These are phyloP conservation scores for Solidago caesia DNA, from an alignment of 129 eudicot species.

Conservation along the genomic window DNA sequence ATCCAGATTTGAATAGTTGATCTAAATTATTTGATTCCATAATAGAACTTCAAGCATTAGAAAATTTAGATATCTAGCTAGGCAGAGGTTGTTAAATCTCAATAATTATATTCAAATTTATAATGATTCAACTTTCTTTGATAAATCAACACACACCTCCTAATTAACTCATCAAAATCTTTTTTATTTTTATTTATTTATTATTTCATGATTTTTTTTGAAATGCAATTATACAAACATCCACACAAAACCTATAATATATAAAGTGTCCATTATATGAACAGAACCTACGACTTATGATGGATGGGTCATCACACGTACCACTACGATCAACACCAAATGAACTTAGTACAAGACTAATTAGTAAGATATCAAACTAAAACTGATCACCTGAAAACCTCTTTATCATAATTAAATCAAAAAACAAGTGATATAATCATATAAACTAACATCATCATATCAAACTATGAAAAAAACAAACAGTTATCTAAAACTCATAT, in stretches of 20 bases:
- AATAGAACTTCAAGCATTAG: slow-evolving; percentile 9
- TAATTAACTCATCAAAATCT: slow-evolving; percentile 8
- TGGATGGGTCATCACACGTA: no score
- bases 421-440: not conserved
- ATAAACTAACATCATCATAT: not conserved
- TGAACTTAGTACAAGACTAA: no score
- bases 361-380: no score
- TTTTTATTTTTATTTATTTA: slow-evolving; percentile 16
- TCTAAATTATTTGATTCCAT: slow-evolving; percentile 19
- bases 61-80: not conserved
- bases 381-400: not conserved
- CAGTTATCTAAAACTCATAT: slow-evolving; percentile 12
- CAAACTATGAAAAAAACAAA: slow-evolving; percentile 16
- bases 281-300: no score
- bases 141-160: slow-evolving; percentile 23
- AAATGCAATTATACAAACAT: no score
- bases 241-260: no score
- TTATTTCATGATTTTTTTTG: not conserved
- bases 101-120: slow-evolving; percentile 15
- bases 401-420: no score
- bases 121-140: slow-evolving; percentile 20
- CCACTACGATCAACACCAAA: no score
- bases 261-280: no score
- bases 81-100: not conserved
- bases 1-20: not conserved